Evolutionary conservation across 805 yeast genomes (phyloP), one percentile per base, ranked within the genome.

Genomic region (Ogataea salicorniae): DNA sequence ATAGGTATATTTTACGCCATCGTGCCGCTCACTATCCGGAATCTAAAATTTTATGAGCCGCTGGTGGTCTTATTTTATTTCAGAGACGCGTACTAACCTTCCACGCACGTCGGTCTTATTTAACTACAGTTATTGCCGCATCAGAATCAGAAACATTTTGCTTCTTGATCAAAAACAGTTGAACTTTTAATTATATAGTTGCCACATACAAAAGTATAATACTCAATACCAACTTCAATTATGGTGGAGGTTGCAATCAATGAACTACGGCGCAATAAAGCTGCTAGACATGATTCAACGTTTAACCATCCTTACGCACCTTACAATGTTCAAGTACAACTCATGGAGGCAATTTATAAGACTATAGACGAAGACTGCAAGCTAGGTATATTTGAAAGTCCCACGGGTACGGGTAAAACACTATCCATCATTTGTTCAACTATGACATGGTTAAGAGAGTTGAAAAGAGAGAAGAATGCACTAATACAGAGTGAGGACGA

Each of bases 401-500:
- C 98, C 0, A 91, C 98, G 0, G 98, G 98, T 6, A 87, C 91
- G 1, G 97, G 98, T 3, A 91, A 91, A 64, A 90, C 97, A 0
- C 69, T 92, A 3, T 88, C 96, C 0, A 67, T 91, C 41, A 85
- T 92, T 4, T 92, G 97, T 61, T 79, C 95, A 0, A 72, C 92
- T 0, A 75, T 91, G 77, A 79, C 91, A 0, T 91, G 96, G 96
- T 69, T 91, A 18, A 48, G 69, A 34, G 54, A 57, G 17, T 45
- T 54, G 40, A 61, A 60, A 39, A 45, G 54, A 41, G 55, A 34
- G 64, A 92, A 47, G 72, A 78, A 53, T 43, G 56, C 54, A 22
- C 47, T 57, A 52, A 43, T 43, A 17, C 61, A 62, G 1, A 57
- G 68, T 1, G 61, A 59, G 2, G 62, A 62, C 4, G 71, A 67